These are phyloP conservation scores for Lithospermum erythrorhizon DNA, from an alignment of 257 asterid species.

Conservation along the genomic window DNA sequence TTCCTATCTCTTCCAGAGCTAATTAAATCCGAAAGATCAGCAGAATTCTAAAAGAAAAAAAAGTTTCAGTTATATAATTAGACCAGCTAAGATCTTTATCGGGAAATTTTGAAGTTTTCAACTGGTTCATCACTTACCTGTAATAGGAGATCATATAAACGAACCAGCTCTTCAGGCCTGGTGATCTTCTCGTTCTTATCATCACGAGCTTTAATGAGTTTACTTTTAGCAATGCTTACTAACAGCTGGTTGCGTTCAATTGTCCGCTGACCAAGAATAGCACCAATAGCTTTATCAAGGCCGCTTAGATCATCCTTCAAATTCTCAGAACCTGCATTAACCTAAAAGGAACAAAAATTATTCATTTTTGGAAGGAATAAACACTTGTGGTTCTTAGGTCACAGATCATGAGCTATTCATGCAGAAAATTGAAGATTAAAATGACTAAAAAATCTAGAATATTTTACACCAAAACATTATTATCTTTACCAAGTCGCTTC, in stretches of 20 bases:
- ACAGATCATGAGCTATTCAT: not conserved
- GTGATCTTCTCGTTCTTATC: constrained; percentile 80
- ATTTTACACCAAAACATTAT: not conserved
- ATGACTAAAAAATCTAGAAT: not conserved
- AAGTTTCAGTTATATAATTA: constrained; percentile 8
- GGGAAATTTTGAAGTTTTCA: not conserved
- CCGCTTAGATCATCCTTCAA: constrained; percentile 91
- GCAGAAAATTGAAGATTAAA: not conserved
- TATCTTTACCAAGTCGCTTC: constrained; percentile 68
- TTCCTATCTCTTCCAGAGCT: constrained; percentile 90
- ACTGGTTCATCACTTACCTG: constrained; percentile 38
- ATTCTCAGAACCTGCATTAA: constrained; percentile 75
- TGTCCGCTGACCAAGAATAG: constrained; percentile 78
- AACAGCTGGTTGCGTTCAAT: constrained; percentile 88
- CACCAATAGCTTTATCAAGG: constrained; percentile 93
- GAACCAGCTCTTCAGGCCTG: constrained; percentile 97
- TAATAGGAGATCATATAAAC: constrained; percentile 72
- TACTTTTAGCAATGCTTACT: constrained; percentile 73
- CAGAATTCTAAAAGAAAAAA: constrained; percentile 48
- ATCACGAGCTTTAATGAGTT: constrained; percentile 62
- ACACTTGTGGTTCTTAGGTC: not conserved
- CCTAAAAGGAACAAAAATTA: no score
- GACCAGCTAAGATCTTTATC: not conserved
- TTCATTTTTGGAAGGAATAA: no score
- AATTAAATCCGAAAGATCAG: constrained; percentile 90